A percentile compares a stretch with the other conserved stretches of the same genome.
Evolutionary conservation across 1,284 basidiomycete genomes (phyloP).

Genomic region (Ustilago xerochloae): DNA sequence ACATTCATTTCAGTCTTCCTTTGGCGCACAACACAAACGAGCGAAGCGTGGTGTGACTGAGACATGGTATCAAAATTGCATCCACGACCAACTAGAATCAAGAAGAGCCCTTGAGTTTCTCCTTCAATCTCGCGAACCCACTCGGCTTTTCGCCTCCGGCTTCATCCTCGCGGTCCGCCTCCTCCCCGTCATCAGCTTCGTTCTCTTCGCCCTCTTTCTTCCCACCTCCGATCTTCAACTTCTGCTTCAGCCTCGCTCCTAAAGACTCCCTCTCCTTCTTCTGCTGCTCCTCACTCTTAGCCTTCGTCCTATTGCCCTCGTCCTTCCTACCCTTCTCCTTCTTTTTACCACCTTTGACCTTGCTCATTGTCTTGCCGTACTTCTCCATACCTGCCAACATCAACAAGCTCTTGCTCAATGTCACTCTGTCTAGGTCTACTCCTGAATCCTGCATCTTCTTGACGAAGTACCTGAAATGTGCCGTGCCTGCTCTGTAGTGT

Average conservation of each 20-base stretch:
- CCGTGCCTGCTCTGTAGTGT: slow-evolving; percentile 56
- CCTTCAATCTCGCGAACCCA: slow-evolving; percentile 11
- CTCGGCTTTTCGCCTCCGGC: slow-evolving; percentile 22
- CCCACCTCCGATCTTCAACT: slow-evolving; percentile 9
- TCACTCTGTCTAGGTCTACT: slow-evolving; percentile 54
- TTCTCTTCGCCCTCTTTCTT: not conserved
- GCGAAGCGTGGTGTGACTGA: not conserved
- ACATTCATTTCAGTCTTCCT: not conserved
- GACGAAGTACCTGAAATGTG: slow-evolving; percentile 60
- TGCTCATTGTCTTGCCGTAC: slow-evolving; percentile 54
- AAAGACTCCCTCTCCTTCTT: slow-evolving; percentile 12
- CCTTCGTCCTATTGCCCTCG: slow-evolving; percentile 8
- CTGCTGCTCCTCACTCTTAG: not conserved
- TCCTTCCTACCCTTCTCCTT: no score
- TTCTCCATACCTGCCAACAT: slow-evolving; percentile 55
- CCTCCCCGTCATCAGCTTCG: not conserved
- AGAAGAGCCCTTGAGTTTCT: slow-evolving; percentile 25
- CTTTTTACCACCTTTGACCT: slow-evolving; percentile 43
- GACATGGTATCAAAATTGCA: slow-evolving; percentile 12
- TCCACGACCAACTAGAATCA: not conserved
- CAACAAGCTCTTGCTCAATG: slow-evolving; percentile 51
- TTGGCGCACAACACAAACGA: not conserved
- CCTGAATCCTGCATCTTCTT: slow-evolving; percentile 50
- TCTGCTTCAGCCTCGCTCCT: slow-evolving; percentile 14
- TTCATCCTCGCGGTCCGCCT: slow-evolving; percentile 6